These are phyloP conservation scores for Chlamydomonas sp. DNA, from an alignment of 139 green algal species.

Conservation along the genomic window DNA sequence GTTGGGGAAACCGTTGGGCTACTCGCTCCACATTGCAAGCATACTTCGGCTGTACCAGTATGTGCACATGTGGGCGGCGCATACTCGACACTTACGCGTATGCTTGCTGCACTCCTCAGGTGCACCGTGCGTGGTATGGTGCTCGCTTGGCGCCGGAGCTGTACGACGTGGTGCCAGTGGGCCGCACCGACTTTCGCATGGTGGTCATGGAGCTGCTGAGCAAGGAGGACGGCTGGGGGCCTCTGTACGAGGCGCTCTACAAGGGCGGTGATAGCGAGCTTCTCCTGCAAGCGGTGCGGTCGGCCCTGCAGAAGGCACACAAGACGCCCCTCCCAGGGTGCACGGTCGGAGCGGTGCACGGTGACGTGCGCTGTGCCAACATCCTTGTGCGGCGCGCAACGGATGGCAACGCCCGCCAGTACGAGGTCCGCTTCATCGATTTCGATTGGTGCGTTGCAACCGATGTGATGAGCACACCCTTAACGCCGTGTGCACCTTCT, in stretches of 20 bases:
- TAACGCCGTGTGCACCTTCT: no score
- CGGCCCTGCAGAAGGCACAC: neutral
- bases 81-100: neutral
- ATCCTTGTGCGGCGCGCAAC: neutral
- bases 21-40: no score
- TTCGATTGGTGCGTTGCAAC: neutral
- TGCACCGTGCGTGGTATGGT: neutral
- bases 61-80: neutral
- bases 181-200: neutral
- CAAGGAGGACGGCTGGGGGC: neutral
- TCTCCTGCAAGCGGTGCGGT: neutral
- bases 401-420: neutral
- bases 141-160: neutral
- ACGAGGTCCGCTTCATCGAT: neutral
- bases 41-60: no score
- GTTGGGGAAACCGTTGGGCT: no score
- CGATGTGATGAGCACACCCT: neutral
- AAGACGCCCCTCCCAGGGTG: neutral
- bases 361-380: constrained; percentile 3
- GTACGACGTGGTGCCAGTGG: neutral
- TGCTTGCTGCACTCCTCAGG: no score
- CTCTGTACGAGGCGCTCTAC: neutral
- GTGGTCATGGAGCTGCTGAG: constrained; percentile 9
- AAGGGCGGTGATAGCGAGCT: neutral
- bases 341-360: neutral